A percentile compares a stretch with the other conserved stretches of the same genome.
Conservation (phyloP, 257 asterid genomes). For the Coffea eugenioides region DNA sequence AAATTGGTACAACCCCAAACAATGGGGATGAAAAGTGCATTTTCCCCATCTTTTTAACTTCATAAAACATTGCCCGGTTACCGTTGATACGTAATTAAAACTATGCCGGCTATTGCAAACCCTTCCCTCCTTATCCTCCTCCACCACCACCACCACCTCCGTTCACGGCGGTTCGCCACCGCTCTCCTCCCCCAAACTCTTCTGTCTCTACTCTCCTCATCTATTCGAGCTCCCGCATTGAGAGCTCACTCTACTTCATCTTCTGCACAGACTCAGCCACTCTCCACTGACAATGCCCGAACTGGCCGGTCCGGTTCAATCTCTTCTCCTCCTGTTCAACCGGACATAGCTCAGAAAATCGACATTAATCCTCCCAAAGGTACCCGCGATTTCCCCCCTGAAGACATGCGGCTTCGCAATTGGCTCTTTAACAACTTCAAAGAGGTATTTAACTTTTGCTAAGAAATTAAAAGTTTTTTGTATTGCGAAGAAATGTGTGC, state of each 20-base stretch:
- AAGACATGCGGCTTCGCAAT: conserved; percentile 93
- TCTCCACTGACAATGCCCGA: conserved; percentile 43
- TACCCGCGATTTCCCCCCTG: conserved; percentile 94
- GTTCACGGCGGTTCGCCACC: conserved; percentile 31
- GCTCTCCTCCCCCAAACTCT: conserved; percentile 25
- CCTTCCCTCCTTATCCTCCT: conserved; percentile 57
- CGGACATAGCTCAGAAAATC: conserved; percentile 49
- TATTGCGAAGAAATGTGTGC: not conserved
- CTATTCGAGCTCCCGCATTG: conserved; percentile 6
- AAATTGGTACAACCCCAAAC: no score
- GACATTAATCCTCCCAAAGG: conserved; percentile 98
- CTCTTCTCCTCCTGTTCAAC: conserved; percentile 52
- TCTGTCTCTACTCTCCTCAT: conserved; percentile 19
- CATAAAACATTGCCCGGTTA: no score
- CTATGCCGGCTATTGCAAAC: conserved; percentile 51
- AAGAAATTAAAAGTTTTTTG: not conserved
- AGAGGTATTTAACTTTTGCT: conserved; percentile 44
- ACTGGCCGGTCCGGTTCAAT: conserved; percentile 61
- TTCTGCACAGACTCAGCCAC: conserved; percentile 32
- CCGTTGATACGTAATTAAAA: not conserved
- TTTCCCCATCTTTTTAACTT: no score
- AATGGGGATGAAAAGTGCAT: no score
- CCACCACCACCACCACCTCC: conserved; percentile 44
- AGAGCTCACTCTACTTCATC: conserved; percentile 22
- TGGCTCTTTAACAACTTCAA: conserved; percentile 89